Evolutionary conservation across 306 rosid species (phyloP), one percentile per base, ranked within the genome.

Genomic region (Fragaria vesca): DNA sequence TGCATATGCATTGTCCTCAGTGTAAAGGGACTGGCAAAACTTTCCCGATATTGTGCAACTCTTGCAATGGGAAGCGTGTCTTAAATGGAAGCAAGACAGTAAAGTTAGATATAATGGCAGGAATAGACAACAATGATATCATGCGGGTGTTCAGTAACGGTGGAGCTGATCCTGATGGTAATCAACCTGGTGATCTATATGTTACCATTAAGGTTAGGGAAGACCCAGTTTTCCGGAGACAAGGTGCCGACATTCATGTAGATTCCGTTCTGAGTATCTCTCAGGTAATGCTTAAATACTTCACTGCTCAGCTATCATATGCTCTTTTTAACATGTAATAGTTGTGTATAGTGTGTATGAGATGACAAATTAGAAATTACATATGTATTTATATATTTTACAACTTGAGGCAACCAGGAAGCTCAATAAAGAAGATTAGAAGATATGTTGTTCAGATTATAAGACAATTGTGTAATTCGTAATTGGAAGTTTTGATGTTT

Each of bases 131-230:
- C 84, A 89, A 84, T 54, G 93, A 91, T 69, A 91, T 84, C 45
- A 68, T 91, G 57, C 89, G 76, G 84, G 89, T 90, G 66, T 76
- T 28, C 57, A 82, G 90, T 80, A 91, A 92, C 58, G 98, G 98
- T 47, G 97, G 97, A 75, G 91, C 94, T 66, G 98, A 93, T 87
- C 97, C 98, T 26, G 93, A 93, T 57, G 98, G 97, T 75, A 83
- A 80, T 83, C 90, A 86, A 6, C 93, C 93, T 45, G 97, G 98
- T 74, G 97, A 93, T 86, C 96, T 91, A 71, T 90, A 65, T 78
- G 88, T 93, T 84, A 81, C 89, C 43, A 74, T 93, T 66, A 91
- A 83, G 92, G 93, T 94, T 72, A 83, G 90, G 24, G 93, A 91
- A 83, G 97, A 94, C 79, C 97, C 97, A 36, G 91, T 91, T 79